Conservation (phyloP, 1,284 basidiomycete species). For the Ustilago tritici region DNA sequence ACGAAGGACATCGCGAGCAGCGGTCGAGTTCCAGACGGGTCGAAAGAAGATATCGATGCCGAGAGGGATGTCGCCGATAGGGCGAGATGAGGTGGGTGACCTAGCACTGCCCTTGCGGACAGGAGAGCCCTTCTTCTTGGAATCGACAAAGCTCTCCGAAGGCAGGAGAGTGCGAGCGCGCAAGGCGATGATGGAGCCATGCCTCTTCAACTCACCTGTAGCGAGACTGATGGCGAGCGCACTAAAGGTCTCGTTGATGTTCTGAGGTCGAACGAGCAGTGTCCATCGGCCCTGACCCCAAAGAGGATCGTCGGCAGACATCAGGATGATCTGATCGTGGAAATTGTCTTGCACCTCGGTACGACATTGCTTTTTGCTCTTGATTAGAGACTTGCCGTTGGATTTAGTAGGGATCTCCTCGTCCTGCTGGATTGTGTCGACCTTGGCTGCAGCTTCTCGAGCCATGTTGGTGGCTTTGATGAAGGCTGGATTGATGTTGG, state of each 20-base stretch:
- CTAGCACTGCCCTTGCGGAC: slow-evolving; percentile 9
- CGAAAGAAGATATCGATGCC: slow-evolving; percentile 39
- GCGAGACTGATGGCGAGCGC: slow-evolving; percentile 24
- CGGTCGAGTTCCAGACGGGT: slow-evolving; percentile 23
- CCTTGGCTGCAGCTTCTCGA: not conserved
- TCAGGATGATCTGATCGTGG: slow-evolving; percentile 30
- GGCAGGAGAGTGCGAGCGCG: slow-evolving; percentile 24
- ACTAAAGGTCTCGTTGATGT: slow-evolving; percentile 21
- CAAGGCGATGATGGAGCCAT: slow-evolving; percentile 22
- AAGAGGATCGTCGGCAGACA: slow-evolving; percentile 22
- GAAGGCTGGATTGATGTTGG: slow-evolving; percentile 4
- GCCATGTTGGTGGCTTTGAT: slow-evolving; percentile 15
- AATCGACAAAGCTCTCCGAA: slow-evolving; percentile 8
- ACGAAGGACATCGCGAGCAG: slow-evolving; percentile 22
- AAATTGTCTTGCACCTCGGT: slow-evolving; percentile 28
- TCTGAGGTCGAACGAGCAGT: slow-evolving; percentile 14
- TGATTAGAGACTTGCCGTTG: slow-evolving; percentile 6
- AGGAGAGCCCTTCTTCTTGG: slow-evolving; percentile 20
- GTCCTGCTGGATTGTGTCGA: slow-evolving; percentile 19
- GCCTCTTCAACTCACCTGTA: slow-evolving; percentile 16
- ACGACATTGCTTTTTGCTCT: slow-evolving; percentile 38
- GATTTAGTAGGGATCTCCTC: slow-evolving; percentile 19
- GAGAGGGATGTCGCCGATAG: slow-evolving; percentile 1
- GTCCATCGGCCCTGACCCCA: slow-evolving; percentile 44
- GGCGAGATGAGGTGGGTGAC: slow-evolving; percentile 5